Conservation (phyloP, 2,329 filamentous ascomycete genomes). For the Scedosporium aurantiacum region DNA sequence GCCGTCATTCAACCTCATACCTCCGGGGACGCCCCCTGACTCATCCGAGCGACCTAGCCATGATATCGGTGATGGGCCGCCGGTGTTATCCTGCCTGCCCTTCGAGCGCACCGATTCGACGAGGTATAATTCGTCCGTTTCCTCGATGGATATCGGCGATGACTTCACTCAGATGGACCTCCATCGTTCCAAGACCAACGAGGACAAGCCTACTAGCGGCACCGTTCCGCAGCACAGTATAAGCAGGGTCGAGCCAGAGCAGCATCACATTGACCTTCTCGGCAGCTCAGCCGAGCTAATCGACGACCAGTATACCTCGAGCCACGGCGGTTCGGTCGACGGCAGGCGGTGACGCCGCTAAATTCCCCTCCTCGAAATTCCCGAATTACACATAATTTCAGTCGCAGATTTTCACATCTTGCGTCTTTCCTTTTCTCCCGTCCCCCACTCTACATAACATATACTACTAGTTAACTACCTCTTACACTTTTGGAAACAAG, state of each 20-base stretch:
- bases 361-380: not conserved
- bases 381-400: not conserved
- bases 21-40: slow-evolving; percentile 9
- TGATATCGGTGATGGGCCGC: slow-evolving; percentile 8
- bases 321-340: not conserved
- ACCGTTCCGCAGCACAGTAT: slow-evolving; percentile 48
- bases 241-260: slow-evolving; percentile 39
- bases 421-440: too few relatives aligned
- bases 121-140: slow-evolving; percentile 37
- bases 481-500: too few relatives aligned
- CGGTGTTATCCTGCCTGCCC: slow-evolving; percentile 25
- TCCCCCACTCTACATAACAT: too few relatives aligned
- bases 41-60: slow-evolving; percentile 6
- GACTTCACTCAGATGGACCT: slow-evolving; percentile 32
- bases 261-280: slow-evolving; percentile 32
- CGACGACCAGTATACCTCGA: slow-evolving; percentile 19
- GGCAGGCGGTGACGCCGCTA: not conserved
- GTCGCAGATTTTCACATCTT: too few relatives aligned
- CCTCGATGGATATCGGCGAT: slow-evolving; percentile 36
- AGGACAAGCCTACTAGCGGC: slow-evolving; percentile 43
- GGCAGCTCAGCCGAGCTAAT: slow-evolving; percentile 48
- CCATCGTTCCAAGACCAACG: slow-evolving; percentile 23
- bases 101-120: slow-evolving; percentile 47
- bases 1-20: slow-evolving; percentile 23
- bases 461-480: too few relatives aligned